phyloP scores from a whole-genome alignment of 208 protist genomes.

The Acanthamoeba royreba region DNA sequence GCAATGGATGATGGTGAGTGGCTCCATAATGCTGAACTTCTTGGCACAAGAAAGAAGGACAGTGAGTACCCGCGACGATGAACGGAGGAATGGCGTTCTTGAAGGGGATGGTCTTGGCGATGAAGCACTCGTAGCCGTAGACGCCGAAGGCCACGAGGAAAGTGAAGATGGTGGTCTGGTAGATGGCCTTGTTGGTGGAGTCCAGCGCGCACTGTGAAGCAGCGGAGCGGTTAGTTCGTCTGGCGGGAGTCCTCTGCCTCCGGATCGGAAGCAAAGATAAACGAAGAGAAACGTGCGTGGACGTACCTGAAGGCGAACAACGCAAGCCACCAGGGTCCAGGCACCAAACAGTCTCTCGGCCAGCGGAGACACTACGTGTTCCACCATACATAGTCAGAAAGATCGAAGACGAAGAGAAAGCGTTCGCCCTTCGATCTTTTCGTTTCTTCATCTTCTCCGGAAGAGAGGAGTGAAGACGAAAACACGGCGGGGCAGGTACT shows the following conservation, averaged over 20 bases:
- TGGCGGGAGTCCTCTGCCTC: too few species aligned
- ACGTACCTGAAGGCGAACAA: neutral
- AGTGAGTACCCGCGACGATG: neutral
- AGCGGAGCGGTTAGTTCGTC: neutral
- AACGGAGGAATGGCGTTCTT: neutral
- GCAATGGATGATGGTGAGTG: neutral
- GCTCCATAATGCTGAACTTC: neutral
- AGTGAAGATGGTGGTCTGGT: neutral
- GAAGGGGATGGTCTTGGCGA: neutral
- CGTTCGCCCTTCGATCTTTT: too few species aligned
- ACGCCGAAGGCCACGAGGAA: neutral
- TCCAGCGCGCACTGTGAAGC: neutral
- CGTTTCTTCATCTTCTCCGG: too few species aligned
- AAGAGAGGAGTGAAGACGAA: neutral
- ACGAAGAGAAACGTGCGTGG: neutral
- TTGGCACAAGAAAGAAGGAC: neutral
- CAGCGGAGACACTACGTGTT: neutral
- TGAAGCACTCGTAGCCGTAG: slow-evolving; percentile 2
- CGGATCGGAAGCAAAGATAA: neutral
- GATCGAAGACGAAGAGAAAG: neutral
- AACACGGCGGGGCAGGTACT: neutral
- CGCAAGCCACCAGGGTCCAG: neutral
- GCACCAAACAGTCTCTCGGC: neutral
- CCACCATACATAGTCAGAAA: neutral
- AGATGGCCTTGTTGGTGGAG: neutral